Percentiles rank a stretch among this genome's conserved stretches.
These are phyloP conservation scores for Podosphaera fusca DNA, from an alignment of 2,329 filamentous ascomycete genomes.

Conservation along the genomic window DNA sequence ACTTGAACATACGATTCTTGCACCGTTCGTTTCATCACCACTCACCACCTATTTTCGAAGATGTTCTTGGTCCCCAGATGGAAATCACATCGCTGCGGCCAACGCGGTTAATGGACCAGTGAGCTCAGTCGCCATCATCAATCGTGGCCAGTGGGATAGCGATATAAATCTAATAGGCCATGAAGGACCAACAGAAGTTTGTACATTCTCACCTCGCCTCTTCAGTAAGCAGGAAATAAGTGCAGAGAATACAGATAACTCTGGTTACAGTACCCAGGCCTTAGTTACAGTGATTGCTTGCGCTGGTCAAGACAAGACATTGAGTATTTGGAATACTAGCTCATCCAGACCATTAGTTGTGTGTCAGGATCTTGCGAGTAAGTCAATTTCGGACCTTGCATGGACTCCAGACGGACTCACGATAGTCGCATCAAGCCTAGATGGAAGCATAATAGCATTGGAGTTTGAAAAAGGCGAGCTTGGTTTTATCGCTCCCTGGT, in stretches of 20 bases:
- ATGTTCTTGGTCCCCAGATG: slow-evolving; percentile 95
- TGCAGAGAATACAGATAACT: slow-evolving; percentile 24
- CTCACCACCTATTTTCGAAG: slow-evolving; percentile 90
- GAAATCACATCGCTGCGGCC: slow-evolving; percentile 85
- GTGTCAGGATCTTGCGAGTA: slow-evolving; percentile 65
- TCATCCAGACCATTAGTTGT: slow-evolving; percentile 80
- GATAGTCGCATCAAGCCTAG: slow-evolving; percentile 66
- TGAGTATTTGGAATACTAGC: slow-evolving; percentile 96
- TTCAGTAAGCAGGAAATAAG: slow-evolving; percentile 48
- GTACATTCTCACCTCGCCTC: slow-evolving; percentile 81
- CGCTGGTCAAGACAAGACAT: slow-evolving; percentile 83
- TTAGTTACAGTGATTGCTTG: slow-evolving; percentile 87
- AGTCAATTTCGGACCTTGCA: slow-evolving; percentile 80
- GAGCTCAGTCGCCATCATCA: slow-evolving; percentile 88
- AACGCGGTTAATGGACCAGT: slow-evolving; percentile 96
- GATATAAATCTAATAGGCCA: slow-evolving; percentile 96
- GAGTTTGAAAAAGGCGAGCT: slow-evolving; percentile 73
- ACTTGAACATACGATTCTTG: slow-evolving; percentile 71
- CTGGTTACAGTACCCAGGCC: slow-evolving; percentile 23
- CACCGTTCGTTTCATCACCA: slow-evolving; percentile 75
- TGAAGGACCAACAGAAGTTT: slow-evolving; percentile 90
- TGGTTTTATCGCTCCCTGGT: slow-evolving; percentile 62
- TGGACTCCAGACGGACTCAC: slow-evolving; percentile 86
- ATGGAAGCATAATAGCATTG: slow-evolving; percentile 65
- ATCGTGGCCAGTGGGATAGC: slow-evolving; percentile 76